Conservation (phyloP, 345 rosid genomes). For the Passiflora organensis region DNA sequence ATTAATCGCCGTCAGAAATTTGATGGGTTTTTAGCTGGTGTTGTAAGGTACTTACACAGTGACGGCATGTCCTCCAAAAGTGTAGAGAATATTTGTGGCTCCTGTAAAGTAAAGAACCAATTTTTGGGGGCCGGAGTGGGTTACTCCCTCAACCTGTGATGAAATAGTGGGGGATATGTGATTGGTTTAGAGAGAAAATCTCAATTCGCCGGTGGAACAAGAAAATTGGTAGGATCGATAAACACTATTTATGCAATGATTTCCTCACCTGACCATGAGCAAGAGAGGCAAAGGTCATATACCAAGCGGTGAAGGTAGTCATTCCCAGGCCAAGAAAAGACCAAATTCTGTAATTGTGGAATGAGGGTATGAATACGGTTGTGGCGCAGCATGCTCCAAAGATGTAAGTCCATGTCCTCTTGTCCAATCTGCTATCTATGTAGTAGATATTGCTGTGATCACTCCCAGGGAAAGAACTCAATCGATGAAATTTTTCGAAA, state of each 20-base stretch:
- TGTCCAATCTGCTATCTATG: constrained; percentile 58
- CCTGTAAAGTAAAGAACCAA: constrained; percentile 78
- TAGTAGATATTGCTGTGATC: constrained; percentile 79
- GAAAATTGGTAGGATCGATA: background rate
- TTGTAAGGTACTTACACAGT: constrained; percentile 75
- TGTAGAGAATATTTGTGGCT: constrained; percentile 80
- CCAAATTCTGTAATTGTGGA: too few species aligned
- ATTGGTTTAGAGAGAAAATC: too few species aligned
- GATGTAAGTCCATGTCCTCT: too few species aligned
- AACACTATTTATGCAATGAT: too few species aligned
- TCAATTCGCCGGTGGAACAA: background rate
- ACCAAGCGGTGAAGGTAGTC: constrained; percentile 95
- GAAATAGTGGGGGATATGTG: too few species aligned
- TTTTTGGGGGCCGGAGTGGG: constrained; percentile 56
- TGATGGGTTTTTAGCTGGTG: too few species aligned
- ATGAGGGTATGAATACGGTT: too few species aligned
- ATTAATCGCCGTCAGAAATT: too few species aligned
- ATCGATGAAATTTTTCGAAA: too few species aligned
- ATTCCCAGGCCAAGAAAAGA: constrained; percentile 77
- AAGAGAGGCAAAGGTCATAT: constrained; percentile 55
- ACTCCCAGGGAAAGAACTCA: too few species aligned
- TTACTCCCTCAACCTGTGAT: constrained; percentile 49
- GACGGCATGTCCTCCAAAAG: constrained; percentile 89
- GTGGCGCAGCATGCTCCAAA: too few species aligned
- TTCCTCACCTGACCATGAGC: constrained; percentile 58